Evolutionary conservation across 371 early-diverging fungal genomes (phyloP).

Genomic region (Conidiobolus incongruus): DNA sequence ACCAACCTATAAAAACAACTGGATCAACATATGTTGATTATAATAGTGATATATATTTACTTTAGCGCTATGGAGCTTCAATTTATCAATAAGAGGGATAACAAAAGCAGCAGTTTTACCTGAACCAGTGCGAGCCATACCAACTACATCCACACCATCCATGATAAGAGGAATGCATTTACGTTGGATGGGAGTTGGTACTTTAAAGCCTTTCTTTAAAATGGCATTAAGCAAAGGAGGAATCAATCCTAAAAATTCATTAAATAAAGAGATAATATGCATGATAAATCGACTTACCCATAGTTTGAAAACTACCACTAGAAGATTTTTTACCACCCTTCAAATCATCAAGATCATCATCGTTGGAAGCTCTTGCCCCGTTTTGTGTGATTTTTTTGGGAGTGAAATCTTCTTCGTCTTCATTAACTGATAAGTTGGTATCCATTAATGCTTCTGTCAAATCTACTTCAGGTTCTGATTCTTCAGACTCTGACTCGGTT

Average conservation of each 20-base stretch:
- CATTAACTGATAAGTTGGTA: too few relatives aligned
- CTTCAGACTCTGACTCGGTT: too few relatives aligned
- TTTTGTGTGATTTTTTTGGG: too few relatives aligned
- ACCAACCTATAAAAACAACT: constrained; percentile 23
- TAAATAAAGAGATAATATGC: background rate
- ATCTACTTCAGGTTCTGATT: too few relatives aligned
- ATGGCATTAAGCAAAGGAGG: constrained; percentile 64
- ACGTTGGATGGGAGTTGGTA: constrained; percentile 98
- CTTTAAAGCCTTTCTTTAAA: constrained; percentile 75
- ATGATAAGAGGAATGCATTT: constrained; percentile 83
- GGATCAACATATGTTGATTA: background rate
- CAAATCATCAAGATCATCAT: too few relatives aligned
- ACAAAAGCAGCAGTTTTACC: constrained; percentile 97
- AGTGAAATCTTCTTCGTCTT: too few relatives aligned
- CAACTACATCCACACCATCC: constrained; percentile 84
- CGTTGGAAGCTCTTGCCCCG: too few relatives aligned
- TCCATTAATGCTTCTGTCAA: too few relatives aligned
- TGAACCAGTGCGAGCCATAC: constrained; percentile 95
- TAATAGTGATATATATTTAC: constrained; percentile 8
- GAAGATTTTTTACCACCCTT: constrained; percentile 77
- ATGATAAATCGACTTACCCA: constrained; percentile 36
- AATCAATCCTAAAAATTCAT: constrained; percentile 28
- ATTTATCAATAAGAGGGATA: constrained; percentile 78
- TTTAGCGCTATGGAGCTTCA: constrained; percentile 71
- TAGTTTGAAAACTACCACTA: constrained; percentile 90